Base-by-base conservation (phyloP, 306 rosid genomes). In the Hippophae rhamnoides region DNA sequence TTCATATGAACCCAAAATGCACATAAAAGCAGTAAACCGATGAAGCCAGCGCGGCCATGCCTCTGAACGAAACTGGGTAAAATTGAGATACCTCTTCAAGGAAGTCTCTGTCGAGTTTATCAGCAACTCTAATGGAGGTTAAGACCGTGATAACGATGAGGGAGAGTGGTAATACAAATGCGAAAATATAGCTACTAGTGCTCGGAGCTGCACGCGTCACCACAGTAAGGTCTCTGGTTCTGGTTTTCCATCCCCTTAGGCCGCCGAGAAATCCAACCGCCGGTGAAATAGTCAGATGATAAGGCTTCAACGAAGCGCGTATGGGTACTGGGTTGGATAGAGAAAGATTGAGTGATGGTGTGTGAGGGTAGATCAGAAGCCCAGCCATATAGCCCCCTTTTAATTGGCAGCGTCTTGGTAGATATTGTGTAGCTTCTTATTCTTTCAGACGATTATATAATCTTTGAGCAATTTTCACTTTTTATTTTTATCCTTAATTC, bases 81-180 rank as follows among this genome's bases (percentile, higher is more conserved):
- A n/a, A 2, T 6, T 50, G 3, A 54, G 42, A 43, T 76, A 89
- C 97, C 90, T 83, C 97, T 64, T 86, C 90, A 6, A 78, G 81
- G 66, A 69, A 89, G 3, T 84, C 81, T 47, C 58, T 60, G 76
- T 89, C 95, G 58, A 89, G 95, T 63, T 79, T 80, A 6, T 84
- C 74, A 10, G 78, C 84, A 10, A 89, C 75, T 69, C 73, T 71
- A 43, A 80, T 67, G 3, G 97, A 78, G 13, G 95, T 62, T 52
- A 82, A 64, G 50, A 76, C 74, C 3, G 97, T 89, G 75, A 74
- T 27, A n/a, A 66, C 75, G 43, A 89, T 68, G 14, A 89, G 95
- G 48, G 95, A 81, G 14, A 84, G 38, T 0, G 97, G 95, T 38
- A 86, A 71, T 0, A 78, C 73, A 56, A 89, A 72, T 11, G 95